Evolutionary conservation across 371 early-diverging fungal species (phyloP).

Genomic region (Chytridiales sp.): DNA sequence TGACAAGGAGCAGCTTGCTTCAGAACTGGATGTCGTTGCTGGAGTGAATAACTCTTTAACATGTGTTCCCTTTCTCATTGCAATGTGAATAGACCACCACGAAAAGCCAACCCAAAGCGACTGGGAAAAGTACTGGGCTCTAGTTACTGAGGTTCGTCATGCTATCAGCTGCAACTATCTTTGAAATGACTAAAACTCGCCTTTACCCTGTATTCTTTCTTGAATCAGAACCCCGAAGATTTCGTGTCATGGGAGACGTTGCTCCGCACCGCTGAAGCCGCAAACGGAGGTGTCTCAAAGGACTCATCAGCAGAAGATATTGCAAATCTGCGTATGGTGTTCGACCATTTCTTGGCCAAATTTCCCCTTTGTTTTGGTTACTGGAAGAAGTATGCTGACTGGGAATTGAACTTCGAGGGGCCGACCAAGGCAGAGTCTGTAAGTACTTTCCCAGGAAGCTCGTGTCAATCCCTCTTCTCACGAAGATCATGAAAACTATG

Average conservation of each 20-base stretch:
- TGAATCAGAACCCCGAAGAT: conserved; percentile 51
- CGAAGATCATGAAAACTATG: background rate
- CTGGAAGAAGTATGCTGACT: conserved; percentile 75
- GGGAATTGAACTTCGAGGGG: conserved; percentile 53
- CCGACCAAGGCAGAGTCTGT: conserved; percentile 60
- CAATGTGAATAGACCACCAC: too few relatives aligned
- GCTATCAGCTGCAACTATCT: background rate
- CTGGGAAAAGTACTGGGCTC: conserved; percentile 20
- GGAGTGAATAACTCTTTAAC: too few relatives aligned
- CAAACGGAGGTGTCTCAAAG: conserved; percentile 50
- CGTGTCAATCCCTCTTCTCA: background rate
- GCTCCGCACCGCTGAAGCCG: conserved; percentile 52
- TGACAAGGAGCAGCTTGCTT: too few relatives aligned
- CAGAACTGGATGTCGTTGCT: too few relatives aligned
- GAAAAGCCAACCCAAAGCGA: conserved; percentile 7
- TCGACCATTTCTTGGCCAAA: conserved; percentile 61
- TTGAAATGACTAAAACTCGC: background rate
- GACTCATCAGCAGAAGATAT: conserved; percentile 35
- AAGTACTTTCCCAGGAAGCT: too few relatives aligned
- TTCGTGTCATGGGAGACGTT: conserved; percentile 63
- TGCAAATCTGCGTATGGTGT: conserved; percentile 52
- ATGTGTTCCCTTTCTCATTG: too few relatives aligned
- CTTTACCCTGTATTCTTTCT: background rate
- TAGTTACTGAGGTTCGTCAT: conserved; percentile 5
- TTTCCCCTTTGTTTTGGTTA: conserved; percentile 75